A percentile compares a stretch with the other conserved stretches of the same genome.
Evolutionary conservation across 2,329 filamentous ascomycete species (phyloP).

Genomic region (Alternaria consortialis): DNA sequence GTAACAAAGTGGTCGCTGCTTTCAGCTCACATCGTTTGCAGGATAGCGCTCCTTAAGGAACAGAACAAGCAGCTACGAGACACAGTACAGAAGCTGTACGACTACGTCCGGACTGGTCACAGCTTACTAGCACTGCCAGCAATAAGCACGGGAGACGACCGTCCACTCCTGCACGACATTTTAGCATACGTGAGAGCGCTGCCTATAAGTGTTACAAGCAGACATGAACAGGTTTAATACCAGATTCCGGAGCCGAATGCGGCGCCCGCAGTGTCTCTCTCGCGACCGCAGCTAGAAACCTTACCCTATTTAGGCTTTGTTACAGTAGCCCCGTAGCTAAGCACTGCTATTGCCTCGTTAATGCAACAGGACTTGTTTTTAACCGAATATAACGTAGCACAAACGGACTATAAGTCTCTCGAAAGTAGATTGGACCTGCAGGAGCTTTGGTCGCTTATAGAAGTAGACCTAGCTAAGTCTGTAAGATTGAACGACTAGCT

Average conservation of each 20-base stretch:
- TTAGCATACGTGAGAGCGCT: background rate
- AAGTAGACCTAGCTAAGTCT: background rate
- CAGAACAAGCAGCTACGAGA: conserved; percentile 2
- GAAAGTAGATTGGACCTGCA: background rate
- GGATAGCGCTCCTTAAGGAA: conserved; percentile 2
- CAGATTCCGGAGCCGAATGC: background rate
- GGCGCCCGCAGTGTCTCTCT: background rate
- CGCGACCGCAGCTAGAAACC: background rate
- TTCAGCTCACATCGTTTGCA: background rate
- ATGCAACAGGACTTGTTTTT: background rate
- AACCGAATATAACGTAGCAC: background rate
- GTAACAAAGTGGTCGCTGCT: background rate
- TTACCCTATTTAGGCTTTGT: background rate
- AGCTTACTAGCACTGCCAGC: background rate
- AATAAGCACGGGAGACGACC: background rate
- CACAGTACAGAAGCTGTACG: conserved; percentile 1
- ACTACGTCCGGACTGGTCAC: background rate
- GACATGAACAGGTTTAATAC: background rate
- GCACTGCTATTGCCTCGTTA: background rate
- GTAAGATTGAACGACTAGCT: background rate
- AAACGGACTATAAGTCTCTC: background rate
- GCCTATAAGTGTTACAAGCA: background rate
- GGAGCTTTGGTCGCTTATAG: conserved; percentile 3
- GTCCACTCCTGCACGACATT: conserved; percentile 4
- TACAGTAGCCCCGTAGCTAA: background rate